Conservation (phyloP, 768 basidiomycete genomes). For the Rhodocollybia butyracea region DNA sequence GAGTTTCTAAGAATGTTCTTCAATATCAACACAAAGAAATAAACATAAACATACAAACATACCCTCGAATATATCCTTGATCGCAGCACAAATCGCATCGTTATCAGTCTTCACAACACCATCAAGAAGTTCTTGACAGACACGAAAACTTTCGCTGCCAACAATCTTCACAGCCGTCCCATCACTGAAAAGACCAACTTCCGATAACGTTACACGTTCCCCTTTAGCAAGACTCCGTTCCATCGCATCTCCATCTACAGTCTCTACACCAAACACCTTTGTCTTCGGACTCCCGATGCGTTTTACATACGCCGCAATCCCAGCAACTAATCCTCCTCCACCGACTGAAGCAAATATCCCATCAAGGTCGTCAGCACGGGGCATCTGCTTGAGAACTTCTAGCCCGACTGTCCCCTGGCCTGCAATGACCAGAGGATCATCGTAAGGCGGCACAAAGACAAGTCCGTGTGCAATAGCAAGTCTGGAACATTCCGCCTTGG, state of each 20-base stretch:
- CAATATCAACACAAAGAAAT: not conserved
- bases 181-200: slow-evolving; percentile 96
- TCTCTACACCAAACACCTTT: slow-evolving; percentile 89
- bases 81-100: slow-evolving; percentile 96
- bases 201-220: slow-evolving; percentile 75
- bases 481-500: slow-evolving; percentile 90
- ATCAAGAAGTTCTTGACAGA: slow-evolving; percentile 84
- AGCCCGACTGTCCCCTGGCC: slow-evolving; percentile 95
- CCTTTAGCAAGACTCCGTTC: slow-evolving; percentile 75
- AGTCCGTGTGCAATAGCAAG: slow-evolving; percentile 75
- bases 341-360: slow-evolving; percentile 91
- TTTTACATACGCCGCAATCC: slow-evolving; percentile 89
- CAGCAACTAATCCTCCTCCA: slow-evolving; percentile 91
- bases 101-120: slow-evolving; percentile 83
- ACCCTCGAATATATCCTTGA: slow-evolving; percentile 99
- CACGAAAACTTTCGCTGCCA: slow-evolving; percentile 90
- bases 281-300: slow-evolving; percentile 84
- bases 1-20: slow-evolving; percentile 61
- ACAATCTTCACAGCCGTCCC: slow-evolving; percentile 97
- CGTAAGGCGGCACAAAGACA: slow-evolving; percentile 93
- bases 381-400: slow-evolving; percentile 90
- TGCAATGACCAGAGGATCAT: slow-evolving; percentile 94
- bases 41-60: slow-evolving; percentile 12
- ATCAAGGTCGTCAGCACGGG: slow-evolving; percentile 71
- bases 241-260: slow-evolving; percentile 94